Evolutionary conservation across 225 moss, liverwort and hornwort species (phyloP).

Genomic region (Anthoceros angustus): DNA sequence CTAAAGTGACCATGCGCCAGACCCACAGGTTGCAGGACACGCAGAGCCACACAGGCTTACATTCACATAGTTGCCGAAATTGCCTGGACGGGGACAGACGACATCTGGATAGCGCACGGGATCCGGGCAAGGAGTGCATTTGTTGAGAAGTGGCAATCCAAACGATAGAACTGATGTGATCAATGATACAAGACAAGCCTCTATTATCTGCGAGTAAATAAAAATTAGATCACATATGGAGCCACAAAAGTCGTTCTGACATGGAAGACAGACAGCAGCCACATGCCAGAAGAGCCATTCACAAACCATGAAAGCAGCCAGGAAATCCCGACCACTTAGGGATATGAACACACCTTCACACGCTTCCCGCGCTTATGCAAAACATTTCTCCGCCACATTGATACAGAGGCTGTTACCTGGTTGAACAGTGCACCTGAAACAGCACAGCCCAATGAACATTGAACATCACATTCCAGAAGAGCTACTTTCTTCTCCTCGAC

Average conservation of each 20-base stretch:
- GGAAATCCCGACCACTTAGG: no score
- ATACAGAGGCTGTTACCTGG: constrained; percentile 68
- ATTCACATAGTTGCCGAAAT: constrained; percentile 91
- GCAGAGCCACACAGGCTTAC: constrained; percentile 19
- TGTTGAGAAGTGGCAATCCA: constrained; percentile 83
- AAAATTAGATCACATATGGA: not conserved
- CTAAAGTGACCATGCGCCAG: no score
- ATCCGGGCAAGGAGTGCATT: constrained; percentile 90
- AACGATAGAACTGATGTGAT: constrained; percentile 85
- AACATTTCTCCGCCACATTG: constrained; percentile 83
- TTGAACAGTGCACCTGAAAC: constrained; percentile 78
- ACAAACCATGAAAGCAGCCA: not conserved
- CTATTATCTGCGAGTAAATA: constrained; percentile 54
- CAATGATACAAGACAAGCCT: constrained; percentile 86
- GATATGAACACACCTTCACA: constrained; percentile 53
- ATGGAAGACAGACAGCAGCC: not conserved
- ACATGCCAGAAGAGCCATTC: not conserved
- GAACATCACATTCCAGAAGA: not conserved
- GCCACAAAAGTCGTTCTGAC: not conserved
- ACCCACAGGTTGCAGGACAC: no score
- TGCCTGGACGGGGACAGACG: constrained; percentile 75
- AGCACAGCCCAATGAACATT: not conserved
- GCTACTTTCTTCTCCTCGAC: not conserved
- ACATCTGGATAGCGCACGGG: constrained; percentile 69
- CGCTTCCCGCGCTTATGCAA: constrained; percentile 67